phyloP scores from a whole-genome alignment of 345 rosid genomes.

The Syzygium aqueum region DNA sequence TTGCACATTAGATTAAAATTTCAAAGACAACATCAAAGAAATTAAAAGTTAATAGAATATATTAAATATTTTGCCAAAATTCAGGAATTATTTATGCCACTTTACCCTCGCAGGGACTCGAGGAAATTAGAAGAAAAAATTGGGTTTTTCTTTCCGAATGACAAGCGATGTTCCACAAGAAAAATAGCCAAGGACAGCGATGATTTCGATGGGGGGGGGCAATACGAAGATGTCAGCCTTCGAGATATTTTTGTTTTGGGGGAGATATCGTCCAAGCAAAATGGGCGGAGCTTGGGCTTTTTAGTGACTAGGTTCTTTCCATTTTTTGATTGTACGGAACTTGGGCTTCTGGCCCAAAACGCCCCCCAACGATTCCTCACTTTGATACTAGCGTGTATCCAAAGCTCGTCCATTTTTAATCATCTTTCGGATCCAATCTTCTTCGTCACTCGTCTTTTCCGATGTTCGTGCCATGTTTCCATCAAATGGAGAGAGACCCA shows the following conservation, averaged over 20 bases:
- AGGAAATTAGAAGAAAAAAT: background rate
- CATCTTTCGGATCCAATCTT: background rate
- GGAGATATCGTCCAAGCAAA: background rate
- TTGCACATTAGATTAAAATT: background rate
- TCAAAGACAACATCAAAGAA: accelerated
- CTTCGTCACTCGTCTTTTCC: background rate
- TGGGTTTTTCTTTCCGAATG: background rate
- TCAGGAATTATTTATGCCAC: accelerated
- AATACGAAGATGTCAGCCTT: background rate
- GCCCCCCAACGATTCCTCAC: background rate
- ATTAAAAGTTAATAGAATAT: background rate
- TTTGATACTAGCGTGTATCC: background rate
- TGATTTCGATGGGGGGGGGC: background rate
- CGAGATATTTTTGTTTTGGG: background rate
- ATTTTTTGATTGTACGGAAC: background rate
- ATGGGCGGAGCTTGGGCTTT: background rate
- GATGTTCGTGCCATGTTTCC: background rate
- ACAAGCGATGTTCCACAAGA: background rate
- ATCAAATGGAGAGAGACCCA: background rate
- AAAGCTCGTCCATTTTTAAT: background rate
- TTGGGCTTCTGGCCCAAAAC: background rate
- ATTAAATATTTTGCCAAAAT: accelerated
- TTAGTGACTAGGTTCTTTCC: background rate
- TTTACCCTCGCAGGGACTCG: background rate
- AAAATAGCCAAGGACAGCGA: background rate